These are phyloP conservation scores for Fraxinus pennsylvanica DNA, from an alignment of 257 asterid genomes.

Conservation along the genomic window DNA sequence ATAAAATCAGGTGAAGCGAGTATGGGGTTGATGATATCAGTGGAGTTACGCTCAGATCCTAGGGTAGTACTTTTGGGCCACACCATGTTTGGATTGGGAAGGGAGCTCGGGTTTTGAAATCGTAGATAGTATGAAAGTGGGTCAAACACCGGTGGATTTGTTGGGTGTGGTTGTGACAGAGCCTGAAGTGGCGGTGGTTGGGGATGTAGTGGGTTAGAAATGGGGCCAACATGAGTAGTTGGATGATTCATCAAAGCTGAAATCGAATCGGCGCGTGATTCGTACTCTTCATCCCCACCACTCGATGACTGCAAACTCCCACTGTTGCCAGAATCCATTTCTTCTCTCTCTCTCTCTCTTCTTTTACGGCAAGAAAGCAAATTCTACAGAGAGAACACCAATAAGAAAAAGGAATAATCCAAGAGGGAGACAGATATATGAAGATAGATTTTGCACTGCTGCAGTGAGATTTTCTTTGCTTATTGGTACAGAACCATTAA, in stretches of 20 bases:
- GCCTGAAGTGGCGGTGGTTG: slow-evolving; percentile 21
- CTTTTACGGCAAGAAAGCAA: slow-evolving; percentile 18
- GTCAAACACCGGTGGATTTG: slow-evolving; percentile 39
- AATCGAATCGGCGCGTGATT: slow-evolving; percentile 57
- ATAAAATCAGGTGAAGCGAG: slow-evolving; percentile 20
- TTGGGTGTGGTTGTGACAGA: not conserved
- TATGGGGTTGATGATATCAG: slow-evolving; percentile 18
- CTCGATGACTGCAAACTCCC: slow-evolving; percentile 75
- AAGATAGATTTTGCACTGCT: slow-evolving; percentile 37
- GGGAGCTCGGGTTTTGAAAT: slow-evolving; percentile 23
- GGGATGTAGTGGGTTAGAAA: slow-evolving; percentile 19
- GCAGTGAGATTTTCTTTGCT: slow-evolving; percentile 31
- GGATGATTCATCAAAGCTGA: slow-evolving; percentile 32
- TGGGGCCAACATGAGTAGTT: slow-evolving; percentile 22
- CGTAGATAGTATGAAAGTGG: slow-evolving; percentile 47
- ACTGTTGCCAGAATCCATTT: slow-evolving; percentile 70
- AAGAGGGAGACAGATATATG: slow-evolving; percentile 35
- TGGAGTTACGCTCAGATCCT: slow-evolving; percentile 40
- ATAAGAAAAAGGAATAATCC: slow-evolving; percentile 26
- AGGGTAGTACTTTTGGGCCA: slow-evolving; percentile 37
- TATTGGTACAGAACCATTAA: slow-evolving; percentile 32
- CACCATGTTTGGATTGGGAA: slow-evolving; percentile 32
- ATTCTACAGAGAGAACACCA: slow-evolving; percentile 21
- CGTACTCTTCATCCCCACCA: slow-evolving; percentile 69
- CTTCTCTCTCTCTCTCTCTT: not conserved